These are phyloP conservation scores for Cerioporus squamosus DNA, from an alignment of 1,284 basidiomycete genomes.

Conservation along the genomic window DNA sequence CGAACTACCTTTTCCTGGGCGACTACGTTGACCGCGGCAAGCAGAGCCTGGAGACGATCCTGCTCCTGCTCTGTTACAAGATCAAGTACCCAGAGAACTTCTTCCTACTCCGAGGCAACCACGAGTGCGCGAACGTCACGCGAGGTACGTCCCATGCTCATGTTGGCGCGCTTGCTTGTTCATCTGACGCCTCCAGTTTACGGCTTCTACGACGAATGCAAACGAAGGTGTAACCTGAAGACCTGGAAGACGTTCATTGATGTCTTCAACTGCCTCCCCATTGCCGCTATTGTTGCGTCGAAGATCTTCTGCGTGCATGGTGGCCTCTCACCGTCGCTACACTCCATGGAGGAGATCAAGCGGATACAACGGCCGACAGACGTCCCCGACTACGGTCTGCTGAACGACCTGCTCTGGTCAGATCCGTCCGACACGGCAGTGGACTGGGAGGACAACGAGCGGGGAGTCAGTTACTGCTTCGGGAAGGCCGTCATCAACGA, in stretches of 20 bases:
- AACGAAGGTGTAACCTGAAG: conserved; percentile 99
- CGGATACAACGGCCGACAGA: conserved; percentile 98
- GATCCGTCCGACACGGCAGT: conserved; percentile 97
- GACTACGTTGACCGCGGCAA: conserved; percentile 99
- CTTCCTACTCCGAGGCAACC: conserved; percentile 97
- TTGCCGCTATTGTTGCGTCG: conserved; percentile 97
- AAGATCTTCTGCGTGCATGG: conserved; percentile 99
- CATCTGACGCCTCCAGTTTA: conserved; percentile 69
- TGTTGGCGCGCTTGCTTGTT: conserved; percentile 10
- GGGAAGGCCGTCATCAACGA: conserved; percentile 98
- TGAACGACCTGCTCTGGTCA: conserved; percentile 98
- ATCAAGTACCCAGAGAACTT: conserved; percentile 99
- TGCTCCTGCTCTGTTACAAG: conserved; percentile 97
- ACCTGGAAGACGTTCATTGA: conserved; percentile 99
- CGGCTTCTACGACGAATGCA: conserved; percentile 99
- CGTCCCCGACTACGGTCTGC: conserved; percentile 97
- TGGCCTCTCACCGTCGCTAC: conserved; percentile 95
- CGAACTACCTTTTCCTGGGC: conserved; percentile 98
- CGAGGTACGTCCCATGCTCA: conserved; percentile 65
- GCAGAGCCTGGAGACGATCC: conserved; percentile 97
- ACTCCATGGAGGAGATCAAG: conserved; percentile 99
- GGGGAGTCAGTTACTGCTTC: conserved; percentile 99
- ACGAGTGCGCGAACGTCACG: conserved; percentile 99
- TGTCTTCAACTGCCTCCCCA: conserved; percentile 99
- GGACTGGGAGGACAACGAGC: conserved; percentile 99